These are phyloP conservation scores for Trebouxia sp. DNA, from an alignment of 139 green algal genomes.

Conservation along the genomic window DNA sequence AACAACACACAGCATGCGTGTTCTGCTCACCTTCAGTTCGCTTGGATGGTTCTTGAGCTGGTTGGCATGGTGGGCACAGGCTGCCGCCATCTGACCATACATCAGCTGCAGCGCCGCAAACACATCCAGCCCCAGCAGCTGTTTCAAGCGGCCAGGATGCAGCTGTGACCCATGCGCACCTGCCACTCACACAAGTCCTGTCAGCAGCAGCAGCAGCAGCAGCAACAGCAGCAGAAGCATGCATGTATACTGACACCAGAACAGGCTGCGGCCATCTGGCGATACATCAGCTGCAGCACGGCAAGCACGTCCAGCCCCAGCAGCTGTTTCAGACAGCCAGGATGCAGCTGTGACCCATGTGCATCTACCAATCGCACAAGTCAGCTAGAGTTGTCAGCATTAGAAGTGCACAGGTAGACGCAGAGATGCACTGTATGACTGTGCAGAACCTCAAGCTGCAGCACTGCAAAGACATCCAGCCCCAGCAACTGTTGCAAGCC, in stretches of 20 bases:
- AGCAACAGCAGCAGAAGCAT: not conserved
- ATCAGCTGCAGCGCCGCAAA: conserved; percentile 18
- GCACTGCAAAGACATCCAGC: not conserved
- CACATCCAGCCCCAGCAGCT: conserved; percentile 23
- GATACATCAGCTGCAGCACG: conserved; percentile 21
- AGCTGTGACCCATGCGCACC: not conserved
- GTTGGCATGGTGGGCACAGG: not conserved
- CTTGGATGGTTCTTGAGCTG: not conserved
- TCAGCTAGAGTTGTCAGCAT: not conserved
- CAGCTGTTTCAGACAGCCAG: not conserved
- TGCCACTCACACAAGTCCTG: not conserved
- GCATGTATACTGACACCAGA: no score
- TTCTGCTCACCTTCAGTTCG: not conserved
- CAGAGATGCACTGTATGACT: not conserved
- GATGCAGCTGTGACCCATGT: conserved; percentile 2
- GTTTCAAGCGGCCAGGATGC: not conserved
- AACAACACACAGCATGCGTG: no score
- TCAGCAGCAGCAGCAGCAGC: not conserved
- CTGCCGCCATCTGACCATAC: conserved; percentile 20
- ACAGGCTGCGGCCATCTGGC: conserved; percentile 1
- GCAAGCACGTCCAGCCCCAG: conserved; percentile 27
- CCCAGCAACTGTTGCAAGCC: no score
- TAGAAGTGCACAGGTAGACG: not conserved
- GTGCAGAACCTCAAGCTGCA: not conserved
- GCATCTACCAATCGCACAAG: not conserved